phyloP scores from a whole-genome alignment of 2,329 filamentous ascomycete genomes.

The Escovopsis weberi region DNA sequence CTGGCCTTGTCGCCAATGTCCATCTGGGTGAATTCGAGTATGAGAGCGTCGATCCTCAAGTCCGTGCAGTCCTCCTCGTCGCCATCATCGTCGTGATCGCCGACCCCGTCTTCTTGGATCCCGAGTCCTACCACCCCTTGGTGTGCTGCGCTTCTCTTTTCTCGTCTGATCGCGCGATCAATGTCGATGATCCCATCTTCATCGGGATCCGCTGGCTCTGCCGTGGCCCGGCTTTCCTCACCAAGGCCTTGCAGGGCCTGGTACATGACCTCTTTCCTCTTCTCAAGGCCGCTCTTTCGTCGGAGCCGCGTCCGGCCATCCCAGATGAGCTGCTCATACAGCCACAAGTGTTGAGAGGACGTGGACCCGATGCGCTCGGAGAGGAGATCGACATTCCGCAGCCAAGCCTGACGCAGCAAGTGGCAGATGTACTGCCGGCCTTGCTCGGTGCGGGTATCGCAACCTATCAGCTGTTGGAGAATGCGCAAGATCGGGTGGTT shows the following conservation, averaged over 20 bases:
- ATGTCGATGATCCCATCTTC: background rate
- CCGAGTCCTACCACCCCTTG: too few species aligned
- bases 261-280: conserved; percentile 15
- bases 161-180: conserved; percentile 3
- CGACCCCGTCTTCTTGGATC: too few species aligned
- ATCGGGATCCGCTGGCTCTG: too few species aligned
- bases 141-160: background rate
- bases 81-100: background rate
- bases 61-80: conserved; percentile 10
- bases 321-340: conserved; percentile 25
- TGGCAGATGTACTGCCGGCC: conserved; percentile 19
- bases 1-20: conserved; percentile 18
- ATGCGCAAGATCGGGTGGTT: conserved; percentile 21
- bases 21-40: conserved; percentile 25
- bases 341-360: conserved; percentile 19
- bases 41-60: conserved; percentile 19
- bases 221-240: too few species aligned
- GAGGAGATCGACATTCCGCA: conserved; percentile 22
- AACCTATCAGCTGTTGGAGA: conserved; percentile 16
- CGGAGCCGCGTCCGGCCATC: conserved; percentile 21
- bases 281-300: conserved; percentile 17
- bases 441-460: conserved; percentile 17
- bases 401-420: conserved; percentile 21
- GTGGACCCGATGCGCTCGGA: conserved; percentile 16
- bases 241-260: conserved; percentile 15